Conservation (phyloP, 1,284 basidiomycete species). For the Sanghuangporus weigelae region DNA sequence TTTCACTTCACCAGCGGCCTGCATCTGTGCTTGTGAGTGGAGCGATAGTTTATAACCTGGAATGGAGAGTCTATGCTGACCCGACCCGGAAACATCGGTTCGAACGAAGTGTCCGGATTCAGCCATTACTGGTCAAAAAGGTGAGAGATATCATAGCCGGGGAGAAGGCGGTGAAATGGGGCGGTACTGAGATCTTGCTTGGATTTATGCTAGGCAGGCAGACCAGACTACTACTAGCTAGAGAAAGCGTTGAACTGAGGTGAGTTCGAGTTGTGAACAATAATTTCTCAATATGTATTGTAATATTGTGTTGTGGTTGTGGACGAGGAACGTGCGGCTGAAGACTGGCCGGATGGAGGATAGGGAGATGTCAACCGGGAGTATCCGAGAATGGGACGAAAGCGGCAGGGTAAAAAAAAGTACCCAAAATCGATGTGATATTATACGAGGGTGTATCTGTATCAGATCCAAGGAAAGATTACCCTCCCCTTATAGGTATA, state of each 20-base stretch:
- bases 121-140: neutral
- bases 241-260: neutral
- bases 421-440: slow-evolving; percentile 18
- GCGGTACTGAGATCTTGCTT: too few species aligned
- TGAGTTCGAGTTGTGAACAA: neutral
- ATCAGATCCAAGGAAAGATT: slow-evolving; percentile 16
- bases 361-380: neutral
- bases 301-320: neutral
- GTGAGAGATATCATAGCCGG: neutral
- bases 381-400: slow-evolving; percentile 10
- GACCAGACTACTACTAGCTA: too few species aligned
- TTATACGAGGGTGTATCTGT: slow-evolving; percentile 27
- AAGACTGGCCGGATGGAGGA: neutral
- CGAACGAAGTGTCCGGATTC: slow-evolving; percentile 1
- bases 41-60: neutral
- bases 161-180: neutral
- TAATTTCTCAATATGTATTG: neutral
- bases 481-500: slow-evolving; percentile 23
- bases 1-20: neutral
- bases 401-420: slow-evolving; percentile 15
- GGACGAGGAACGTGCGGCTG: neutral
- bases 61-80: slow-evolving; percentile 11
- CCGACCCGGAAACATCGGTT: neutral
- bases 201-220: too few species aligned
- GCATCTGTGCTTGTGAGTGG: neutral